Evolutionary conservation across 345 rosid genomes (phyloP).

Genomic region (Trapa bicornis): DNA sequence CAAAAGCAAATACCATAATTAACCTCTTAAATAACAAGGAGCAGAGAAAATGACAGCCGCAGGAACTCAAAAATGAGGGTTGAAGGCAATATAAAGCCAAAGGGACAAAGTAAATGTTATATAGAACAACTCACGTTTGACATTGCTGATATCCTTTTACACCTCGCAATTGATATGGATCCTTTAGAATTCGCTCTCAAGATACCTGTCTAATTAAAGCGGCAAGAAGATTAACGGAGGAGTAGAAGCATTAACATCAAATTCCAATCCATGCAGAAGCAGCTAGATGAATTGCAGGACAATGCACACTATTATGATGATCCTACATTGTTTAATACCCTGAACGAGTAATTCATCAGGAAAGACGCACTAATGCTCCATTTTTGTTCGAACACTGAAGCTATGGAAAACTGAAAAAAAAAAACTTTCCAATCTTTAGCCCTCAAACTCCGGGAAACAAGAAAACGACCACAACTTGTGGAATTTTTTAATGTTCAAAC

Average conservation of each 20-base stretch:
- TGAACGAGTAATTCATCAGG: background rate
- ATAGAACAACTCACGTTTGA: slow-evolving; percentile 1
- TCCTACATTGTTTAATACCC: background rate
- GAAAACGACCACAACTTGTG: no score
- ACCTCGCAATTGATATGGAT: background rate
- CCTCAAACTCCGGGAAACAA: no score
- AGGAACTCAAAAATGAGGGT: background rate
- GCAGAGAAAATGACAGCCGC: background rate
- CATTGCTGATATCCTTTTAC: slow-evolving; percentile 1
- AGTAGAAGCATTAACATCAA: background rate
- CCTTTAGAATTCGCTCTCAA: background rate
- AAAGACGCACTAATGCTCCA: background rate
- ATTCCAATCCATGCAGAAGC: background rate
- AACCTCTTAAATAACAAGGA: background rate
- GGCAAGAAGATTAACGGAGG: slow-evolving; percentile 11
- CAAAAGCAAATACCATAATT: slow-evolving; percentile 3
- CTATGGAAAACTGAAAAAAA: background rate
- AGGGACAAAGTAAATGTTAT: background rate
- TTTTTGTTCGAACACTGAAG: background rate
- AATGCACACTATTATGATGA: background rate
- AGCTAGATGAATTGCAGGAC: background rate
- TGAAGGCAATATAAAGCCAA: background rate
- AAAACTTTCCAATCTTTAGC: background rate
- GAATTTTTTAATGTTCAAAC: no score
- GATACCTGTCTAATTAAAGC: slow-evolving; percentile 16